Evolutionary conservation across 176 grass and related monocot genomes (phyloP).

Genomic region (Triticum turgidum): DNA sequence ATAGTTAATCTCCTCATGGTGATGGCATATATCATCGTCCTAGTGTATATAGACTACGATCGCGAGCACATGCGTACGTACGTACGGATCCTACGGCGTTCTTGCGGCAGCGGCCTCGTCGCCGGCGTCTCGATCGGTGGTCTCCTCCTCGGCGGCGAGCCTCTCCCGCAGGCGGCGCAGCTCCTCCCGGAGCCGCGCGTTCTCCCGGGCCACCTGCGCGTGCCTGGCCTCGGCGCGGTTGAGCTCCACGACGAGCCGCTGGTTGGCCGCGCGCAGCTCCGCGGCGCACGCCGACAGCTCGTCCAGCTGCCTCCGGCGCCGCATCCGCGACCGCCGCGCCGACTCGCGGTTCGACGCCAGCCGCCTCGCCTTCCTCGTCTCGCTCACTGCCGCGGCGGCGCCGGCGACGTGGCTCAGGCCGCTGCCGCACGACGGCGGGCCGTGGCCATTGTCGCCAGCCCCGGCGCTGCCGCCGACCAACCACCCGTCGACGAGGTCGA

Average conservation of each 20-base stretch:
- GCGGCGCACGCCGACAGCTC: conserved; percentile 30
- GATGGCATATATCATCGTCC: background rate
- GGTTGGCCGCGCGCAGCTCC: conserved; percentile 40
- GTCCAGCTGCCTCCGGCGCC: conserved; percentile 45
- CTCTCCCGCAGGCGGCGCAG: background rate
- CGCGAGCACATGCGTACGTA: background rate
- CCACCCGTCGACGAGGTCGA: background rate
- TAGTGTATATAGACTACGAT: background rate
- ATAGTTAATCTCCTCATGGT: background rate
- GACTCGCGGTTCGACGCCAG: conserved; percentile 60
- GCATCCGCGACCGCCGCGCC: conserved; percentile 43
- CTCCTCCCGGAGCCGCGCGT: conserved; percentile 30
- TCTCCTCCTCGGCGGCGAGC: background rate
- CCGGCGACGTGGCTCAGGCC: background rate
- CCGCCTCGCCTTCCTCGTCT: conserved; percentile 45
- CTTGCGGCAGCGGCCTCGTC: background rate
- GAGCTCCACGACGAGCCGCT: conserved; percentile 40
- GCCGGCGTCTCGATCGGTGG: background rate
- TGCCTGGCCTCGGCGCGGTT: conserved; percentile 33
- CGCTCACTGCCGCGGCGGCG: background rate
- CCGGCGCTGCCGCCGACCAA: background rate
- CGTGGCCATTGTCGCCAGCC: background rate
- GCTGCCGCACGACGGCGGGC: background rate
- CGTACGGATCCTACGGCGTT: background rate
- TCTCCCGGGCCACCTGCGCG: conserved; percentile 28